Percentiles rank a stretch among this genome's conserved stretches.
phyloP scores from a whole-genome alignment of 2,329 filamentous ascomycete species.

The Fusarium nisikadoi region DNA sequence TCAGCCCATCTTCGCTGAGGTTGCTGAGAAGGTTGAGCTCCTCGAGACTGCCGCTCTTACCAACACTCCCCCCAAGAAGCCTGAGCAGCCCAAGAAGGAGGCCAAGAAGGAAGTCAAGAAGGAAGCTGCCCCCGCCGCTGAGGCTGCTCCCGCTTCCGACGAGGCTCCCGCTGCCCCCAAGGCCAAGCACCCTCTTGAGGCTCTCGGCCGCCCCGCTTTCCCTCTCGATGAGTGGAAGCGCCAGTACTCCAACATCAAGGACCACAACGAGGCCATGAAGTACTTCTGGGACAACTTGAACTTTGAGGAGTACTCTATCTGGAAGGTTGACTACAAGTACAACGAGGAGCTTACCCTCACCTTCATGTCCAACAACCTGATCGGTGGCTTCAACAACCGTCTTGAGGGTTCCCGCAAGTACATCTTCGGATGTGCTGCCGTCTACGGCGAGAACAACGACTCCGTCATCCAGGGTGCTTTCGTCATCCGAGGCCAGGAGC shows the following conservation, averaged over 20 bases:
- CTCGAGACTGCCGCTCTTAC: slow-evolving; percentile 82
- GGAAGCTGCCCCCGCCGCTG: slow-evolving; percentile 49
- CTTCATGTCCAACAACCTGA: slow-evolving; percentile 99
- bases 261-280: slow-evolving; percentile 79
- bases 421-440: slow-evolving; percentile 89
- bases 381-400: slow-evolving; percentile 97
- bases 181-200: slow-evolving; percentile 94
- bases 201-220: slow-evolving; percentile 81
- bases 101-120: slow-evolving; percentile 70
- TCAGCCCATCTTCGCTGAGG: slow-evolving; percentile 88
- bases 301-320: slow-evolving; percentile 95
- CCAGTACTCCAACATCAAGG: slow-evolving; percentile 96
- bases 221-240: slow-evolving; percentile 98
- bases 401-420: slow-evolving; percentile 98
- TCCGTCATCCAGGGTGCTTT: slow-evolving; percentile 94
- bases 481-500: slow-evolving; percentile 91
- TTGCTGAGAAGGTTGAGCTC: slow-evolving; percentile 79
- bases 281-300: slow-evolving; percentile 99
- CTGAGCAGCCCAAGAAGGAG: slow-evolving; percentile 74
- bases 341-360: slow-evolving; percentile 96
- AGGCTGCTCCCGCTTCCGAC: slow-evolving; percentile 52
- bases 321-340: slow-evolving; percentile 98
- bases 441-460: slow-evolving; percentile 90
- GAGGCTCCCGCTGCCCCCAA: slow-evolving; percentile 74
- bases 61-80: slow-evolving; percentile 80